phyloP scores from a whole-genome alignment of 176 grass and related monocot genomes.

The Oryza longistaminata region DNA sequence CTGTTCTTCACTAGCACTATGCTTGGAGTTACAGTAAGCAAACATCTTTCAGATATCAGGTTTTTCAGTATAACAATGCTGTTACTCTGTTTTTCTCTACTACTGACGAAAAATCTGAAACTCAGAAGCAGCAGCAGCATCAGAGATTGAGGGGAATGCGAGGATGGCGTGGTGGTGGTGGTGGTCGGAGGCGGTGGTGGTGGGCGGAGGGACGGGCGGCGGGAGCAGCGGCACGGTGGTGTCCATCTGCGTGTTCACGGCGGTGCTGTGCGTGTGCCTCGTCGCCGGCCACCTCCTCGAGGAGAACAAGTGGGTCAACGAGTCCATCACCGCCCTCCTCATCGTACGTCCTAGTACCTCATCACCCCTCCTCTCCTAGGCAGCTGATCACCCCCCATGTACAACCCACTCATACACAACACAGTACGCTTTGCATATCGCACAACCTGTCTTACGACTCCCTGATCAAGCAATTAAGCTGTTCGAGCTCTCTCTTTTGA shows the following conservation, averaged over 20 bases:
- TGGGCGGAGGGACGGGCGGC: background rate
- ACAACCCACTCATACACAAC: no score
- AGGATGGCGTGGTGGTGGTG: background rate
- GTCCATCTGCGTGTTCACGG: slow-evolving; percentile 75
- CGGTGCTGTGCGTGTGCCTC: slow-evolving; percentile 74
- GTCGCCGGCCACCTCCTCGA: slow-evolving; percentile 70
- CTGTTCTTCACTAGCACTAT: slow-evolving; percentile 73
- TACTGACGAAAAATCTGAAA: no score
- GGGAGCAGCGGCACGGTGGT: slow-evolving; percentile 49
- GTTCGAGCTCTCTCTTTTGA: background rate
- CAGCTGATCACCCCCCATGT: no score
- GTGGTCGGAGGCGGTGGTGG: background rate
- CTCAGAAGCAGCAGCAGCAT: no score
- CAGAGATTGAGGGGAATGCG: background rate
- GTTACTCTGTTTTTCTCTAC: background rate
- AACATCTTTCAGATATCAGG: slow-evolving; percentile 4
- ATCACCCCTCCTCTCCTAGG: no score
- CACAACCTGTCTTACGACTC: no score
- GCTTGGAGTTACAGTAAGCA: slow-evolving; percentile 75
- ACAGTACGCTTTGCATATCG: no score
- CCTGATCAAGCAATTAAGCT: background rate
- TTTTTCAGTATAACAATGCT: background rate
- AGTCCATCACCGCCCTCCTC: slow-evolving; percentile 70
- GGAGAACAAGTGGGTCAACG: slow-evolving; percentile 83
- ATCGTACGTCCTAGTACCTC: slow-evolving; percentile 40